Percentiles rank a stretch among this genome's conserved stretches.
These are phyloP conservation scores for Cyclocybe aegerita DNA, from an alignment of 768 basidiomycete genomes.

Conservation along the genomic window DNA sequence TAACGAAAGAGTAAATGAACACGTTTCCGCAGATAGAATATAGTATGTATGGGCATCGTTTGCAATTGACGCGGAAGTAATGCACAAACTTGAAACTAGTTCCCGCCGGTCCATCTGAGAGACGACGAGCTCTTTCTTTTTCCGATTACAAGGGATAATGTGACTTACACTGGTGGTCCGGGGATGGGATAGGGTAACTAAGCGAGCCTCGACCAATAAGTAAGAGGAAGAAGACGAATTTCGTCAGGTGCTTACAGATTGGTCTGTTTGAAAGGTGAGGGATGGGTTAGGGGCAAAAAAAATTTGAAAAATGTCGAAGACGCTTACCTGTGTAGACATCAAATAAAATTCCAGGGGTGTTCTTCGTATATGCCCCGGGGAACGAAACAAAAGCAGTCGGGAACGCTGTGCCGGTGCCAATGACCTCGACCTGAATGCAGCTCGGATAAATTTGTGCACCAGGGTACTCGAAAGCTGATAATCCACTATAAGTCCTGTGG, in stretches of 20 bases:
- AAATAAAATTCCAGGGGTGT: constrained; percentile 35
- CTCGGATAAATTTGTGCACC: constrained; percentile 45
- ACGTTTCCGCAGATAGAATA: too few relatives aligned
- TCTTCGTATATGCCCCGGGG: constrained; percentile 42
- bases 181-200: constrained; percentile 39
- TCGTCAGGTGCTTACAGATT: constrained; percentile 17
- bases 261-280: constrained; percentile 17
- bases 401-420: constrained; percentile 42
- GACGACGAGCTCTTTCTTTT: neutral
- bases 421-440: constrained; percentile 46
- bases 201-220: neutral
- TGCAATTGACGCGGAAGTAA: too few relatives aligned
- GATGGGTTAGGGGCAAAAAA: neutral
- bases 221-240: neutral
- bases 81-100: neutral
- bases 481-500: neutral
- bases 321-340: constrained; percentile 34
- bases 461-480: constrained; percentile 35
- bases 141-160: neutral
- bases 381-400: constrained; percentile 48
- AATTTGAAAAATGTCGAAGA: neutral
- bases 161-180: constrained; percentile 38
- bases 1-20: too few relatives aligned
- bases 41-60: too few relatives aligned
- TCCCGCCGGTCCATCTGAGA: constrained; percentile 10